Conservation (phyloP, 805 yeast species). For the Myxozyma neotropica region DNA sequence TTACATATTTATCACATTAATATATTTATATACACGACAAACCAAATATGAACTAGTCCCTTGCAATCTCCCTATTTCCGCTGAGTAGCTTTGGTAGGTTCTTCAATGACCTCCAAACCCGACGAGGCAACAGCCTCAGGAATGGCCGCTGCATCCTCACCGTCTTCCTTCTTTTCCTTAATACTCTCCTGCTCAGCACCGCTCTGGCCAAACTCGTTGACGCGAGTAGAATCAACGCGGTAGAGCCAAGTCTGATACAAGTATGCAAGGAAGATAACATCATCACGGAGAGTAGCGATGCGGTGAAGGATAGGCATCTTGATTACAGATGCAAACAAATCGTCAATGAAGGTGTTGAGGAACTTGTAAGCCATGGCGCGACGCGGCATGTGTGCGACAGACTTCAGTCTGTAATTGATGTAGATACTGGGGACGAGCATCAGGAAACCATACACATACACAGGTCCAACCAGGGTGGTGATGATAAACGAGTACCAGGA, state of each 20-base stretch:
- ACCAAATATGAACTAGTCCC: no score
- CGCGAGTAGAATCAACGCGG: constrained; percentile 46
- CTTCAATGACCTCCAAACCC: not conserved
- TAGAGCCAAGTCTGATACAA: constrained; percentile 48
- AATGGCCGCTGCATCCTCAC: constrained; percentile 1
- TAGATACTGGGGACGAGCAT: constrained; percentile 48
- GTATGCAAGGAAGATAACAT: constrained; percentile 47
- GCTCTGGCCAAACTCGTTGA: constrained; percentile 47
- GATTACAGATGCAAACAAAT: constrained; percentile 48
- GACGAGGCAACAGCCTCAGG: constrained; percentile 9
- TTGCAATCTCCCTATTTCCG: not conserved
- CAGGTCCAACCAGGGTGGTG: constrained; percentile 47
- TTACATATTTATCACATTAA: not conserved
- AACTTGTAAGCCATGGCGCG: constrained; percentile 49
- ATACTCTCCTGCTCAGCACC: constrained; percentile 19
- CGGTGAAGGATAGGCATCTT: constrained; percentile 50
- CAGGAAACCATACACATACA: constrained; percentile 49
- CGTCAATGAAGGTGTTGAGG: constrained; percentile 48
- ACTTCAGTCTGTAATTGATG: constrained; percentile 48
- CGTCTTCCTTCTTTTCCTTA: constrained; percentile 10
- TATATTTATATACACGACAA: not conserved
- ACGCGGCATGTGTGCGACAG: constrained; percentile 49
- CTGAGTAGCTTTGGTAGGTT: not conserved
- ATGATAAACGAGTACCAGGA: constrained; percentile 50
- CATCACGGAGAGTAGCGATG: constrained; percentile 48